phyloP scores from a whole-genome alignment of 2,329 filamentous ascomycete species.

The Mariannaea elegans region DNA sequence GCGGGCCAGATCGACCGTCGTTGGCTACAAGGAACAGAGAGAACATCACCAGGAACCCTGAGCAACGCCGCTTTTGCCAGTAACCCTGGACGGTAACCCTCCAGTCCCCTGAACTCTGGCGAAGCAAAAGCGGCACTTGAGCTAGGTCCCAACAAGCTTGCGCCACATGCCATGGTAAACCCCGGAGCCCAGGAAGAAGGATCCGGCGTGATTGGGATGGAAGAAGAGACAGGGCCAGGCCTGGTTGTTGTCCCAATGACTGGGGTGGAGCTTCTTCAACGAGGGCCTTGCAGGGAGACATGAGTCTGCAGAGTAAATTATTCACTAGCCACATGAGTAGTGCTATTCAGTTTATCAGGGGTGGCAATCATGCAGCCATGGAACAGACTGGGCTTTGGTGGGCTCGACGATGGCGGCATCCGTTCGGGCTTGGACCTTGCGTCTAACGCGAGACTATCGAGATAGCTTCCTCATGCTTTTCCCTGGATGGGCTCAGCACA shows the following conservation, averaged over 20 bases:
- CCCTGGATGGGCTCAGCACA: constrained; percentile 1
- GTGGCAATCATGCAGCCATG: neutral
- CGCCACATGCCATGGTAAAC: too few relatives aligned
- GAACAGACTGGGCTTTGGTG: neutral
- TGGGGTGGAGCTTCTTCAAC: too few relatives aligned
- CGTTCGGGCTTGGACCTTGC: constrained; percentile 25
- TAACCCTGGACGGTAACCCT: too few relatives aligned
- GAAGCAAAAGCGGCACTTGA: too few relatives aligned
- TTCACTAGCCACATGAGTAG: neutral
- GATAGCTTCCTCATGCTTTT: constrained; percentile 21
- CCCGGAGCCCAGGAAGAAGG: neutral
- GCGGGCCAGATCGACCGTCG: constrained; percentile 35
- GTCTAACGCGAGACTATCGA: constrained; percentile 38
- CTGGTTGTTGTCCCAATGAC: neutral
- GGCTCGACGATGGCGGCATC: neutral
- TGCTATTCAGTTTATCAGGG: neutral
- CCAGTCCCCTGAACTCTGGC: too few relatives aligned
- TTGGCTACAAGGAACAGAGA: neutral
- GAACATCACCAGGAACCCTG: constrained; percentile 6
- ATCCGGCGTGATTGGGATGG: neutral
- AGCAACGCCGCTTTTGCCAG: too few relatives aligned
- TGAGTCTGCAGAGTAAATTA: neutral
- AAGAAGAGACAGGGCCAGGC: neutral
- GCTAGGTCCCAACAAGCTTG: too few relatives aligned
- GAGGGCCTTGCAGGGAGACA: too few relatives aligned